Conservation (phyloP, 345 rosid genomes). For the Gossypium sturtianum region DNA sequence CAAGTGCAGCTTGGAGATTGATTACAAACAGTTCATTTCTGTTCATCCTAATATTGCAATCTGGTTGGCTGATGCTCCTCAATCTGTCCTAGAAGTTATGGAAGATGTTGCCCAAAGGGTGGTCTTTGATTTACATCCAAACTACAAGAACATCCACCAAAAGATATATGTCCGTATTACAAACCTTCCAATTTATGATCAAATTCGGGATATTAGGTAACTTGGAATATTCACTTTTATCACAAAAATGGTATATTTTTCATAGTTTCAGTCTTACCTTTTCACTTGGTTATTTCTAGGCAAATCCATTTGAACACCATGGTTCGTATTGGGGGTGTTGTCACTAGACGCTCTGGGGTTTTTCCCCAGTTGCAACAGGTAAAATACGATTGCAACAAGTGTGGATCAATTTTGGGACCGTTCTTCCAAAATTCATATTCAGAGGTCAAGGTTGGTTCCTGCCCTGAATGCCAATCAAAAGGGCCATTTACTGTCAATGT, state of each 20-base stretch:
- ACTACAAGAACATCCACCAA: constrained; percentile 78
- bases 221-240: neutral
- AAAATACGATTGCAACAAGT: constrained; percentile 94
- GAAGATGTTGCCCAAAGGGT: constrained; percentile 77
- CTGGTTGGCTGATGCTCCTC: constrained; percentile 99
- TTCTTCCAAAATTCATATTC: constrained; percentile 97
- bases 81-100: constrained; percentile 95
- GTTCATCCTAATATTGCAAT: constrained; percentile 95
- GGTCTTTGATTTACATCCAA: constrained; percentile 83
- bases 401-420: constrained; percentile 88
- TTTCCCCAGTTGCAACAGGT: constrained; percentile 98
- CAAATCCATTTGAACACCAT: constrained; percentile 95
- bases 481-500: constrained; percentile 93
- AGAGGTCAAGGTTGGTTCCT: constrained; percentile 98
- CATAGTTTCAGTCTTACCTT: constrained; percentile 6
- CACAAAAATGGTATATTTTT: neutral
- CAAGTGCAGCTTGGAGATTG: constrained; percentile 85
- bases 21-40: constrained; percentile 81
- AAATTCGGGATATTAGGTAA: constrained; percentile 90
- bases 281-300: constrained; percentile 36
- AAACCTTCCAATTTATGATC: constrained; percentile 91
- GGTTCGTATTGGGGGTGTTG: constrained; percentile 98
- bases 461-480: constrained; percentile 97
- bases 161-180: constrained; percentile 85
- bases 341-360: constrained; percentile 92